Base-by-base conservation (phyloP, 2,329 filamentous ascomycete genomes). In the Neofusicoccum kwambonambiense region DNA sequence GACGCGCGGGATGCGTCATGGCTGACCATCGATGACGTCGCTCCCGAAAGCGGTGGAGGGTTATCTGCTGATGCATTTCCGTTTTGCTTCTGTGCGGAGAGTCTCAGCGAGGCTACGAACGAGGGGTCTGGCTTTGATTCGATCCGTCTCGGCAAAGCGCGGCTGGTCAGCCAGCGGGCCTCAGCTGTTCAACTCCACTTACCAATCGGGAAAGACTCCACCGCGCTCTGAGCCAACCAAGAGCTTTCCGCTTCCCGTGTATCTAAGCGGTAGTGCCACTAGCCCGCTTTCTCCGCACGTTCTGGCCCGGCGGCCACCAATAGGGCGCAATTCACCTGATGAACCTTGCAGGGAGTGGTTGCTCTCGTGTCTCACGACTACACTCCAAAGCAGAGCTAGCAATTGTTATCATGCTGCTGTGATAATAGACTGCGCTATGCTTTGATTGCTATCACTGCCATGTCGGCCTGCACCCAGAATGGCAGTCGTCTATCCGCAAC, bases 251-350 rank as follows among this genome's bases (percentile, higher is more conserved):
- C 27, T 1, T 31, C 27, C 27, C 27, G 5, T 31, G 27, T 31
- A 31, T 31, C 6, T 31, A 31, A 7, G 27, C 1, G 27, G 27
- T 31, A 31, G 35, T 57, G 52, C 31, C 52, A 44, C 37, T n/a
- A 57, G 39, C 34, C 15, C 51, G 12, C 22, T 31, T 57, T 37
- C 54, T 57, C 39, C 54, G 54, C 54, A 57, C 54, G 22, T 57
- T 31, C 54, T 35, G 39, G 39, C 37, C 54, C 4, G 11, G 3
- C 22, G 19, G 35, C 51, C 51, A 7, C 27, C 27, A 31, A 54
- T 39, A 17, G 34, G 31, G 31, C n/a, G 52, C 52, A 19, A 44
- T 57, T 31, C 35, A 57, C n/a, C 37, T 34, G 52, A 57, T 7
- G 4, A 50, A 27, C 22, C 15, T n/a, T n/a, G 3, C 11, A 5